Conservation (phyloP, 306 rosid species). For the Geum urbanum region DNA sequence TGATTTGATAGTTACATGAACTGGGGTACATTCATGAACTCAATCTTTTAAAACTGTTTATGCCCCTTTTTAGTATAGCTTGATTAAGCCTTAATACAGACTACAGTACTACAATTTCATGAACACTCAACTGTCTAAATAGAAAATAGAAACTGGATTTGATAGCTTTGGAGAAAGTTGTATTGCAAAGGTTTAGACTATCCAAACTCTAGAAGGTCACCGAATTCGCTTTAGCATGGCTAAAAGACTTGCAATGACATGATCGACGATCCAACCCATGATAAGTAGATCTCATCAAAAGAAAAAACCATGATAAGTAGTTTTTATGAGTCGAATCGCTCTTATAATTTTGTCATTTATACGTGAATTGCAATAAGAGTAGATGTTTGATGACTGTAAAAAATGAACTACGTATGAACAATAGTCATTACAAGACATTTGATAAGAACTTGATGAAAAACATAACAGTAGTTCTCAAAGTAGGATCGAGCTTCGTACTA, state of each 20-base stretch:
- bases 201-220: neutral
- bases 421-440: too few relatives aligned
- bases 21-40: slow-evolving; percentile 9
- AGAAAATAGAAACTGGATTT: neutral
- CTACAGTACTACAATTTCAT: neutral
- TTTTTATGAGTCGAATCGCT: neutral
- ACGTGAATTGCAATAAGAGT: neutral
- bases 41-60: neutral
- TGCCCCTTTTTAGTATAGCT: neutral
- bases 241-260: too few relatives aligned
- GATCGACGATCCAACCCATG: too few relatives aligned
- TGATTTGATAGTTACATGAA: slow-evolving; percentile 11
- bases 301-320: slow-evolving; percentile 1
- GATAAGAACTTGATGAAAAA: too few relatives aligned
- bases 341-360: neutral
- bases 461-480: too few relatives aligned
- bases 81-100: neutral
- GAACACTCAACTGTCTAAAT: neutral
- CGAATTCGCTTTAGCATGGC: too few relatives aligned
- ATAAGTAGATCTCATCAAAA: too few relatives aligned
- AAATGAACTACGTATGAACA: too few relatives aligned
- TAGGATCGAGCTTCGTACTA: too few relatives aligned
- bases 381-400: too few relatives aligned
- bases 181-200: neutral
- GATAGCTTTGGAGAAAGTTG: neutral